Base-by-base conservation (phyloP, 805 yeast genomes). In the Starmerella scarabaei region DNA sequence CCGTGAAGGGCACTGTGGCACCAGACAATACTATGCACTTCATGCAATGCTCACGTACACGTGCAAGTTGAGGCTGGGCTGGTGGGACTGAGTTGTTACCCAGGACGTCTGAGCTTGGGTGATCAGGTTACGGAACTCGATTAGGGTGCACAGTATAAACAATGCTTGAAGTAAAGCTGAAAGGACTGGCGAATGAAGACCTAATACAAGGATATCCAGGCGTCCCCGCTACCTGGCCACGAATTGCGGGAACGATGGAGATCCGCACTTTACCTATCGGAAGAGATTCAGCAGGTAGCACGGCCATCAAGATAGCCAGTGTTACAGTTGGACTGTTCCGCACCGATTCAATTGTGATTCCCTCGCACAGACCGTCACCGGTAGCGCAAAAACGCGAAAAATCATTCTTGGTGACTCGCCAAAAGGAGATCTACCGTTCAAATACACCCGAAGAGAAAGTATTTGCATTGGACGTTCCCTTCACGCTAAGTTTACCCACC, bases 1-100 rank as follows among this genome's bases (percentile, higher is more conserved):
- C 61, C 9, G 68, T 66, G 55, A 88, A 88, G 0, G 93, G 79
- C 17, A 80, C 86, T 0, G 96, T 86, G 2, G 95, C 96, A 1
- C 97, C 97, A 3, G 93, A 80, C 0, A 93, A 78, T 4, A 86
- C 77, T 26, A 86, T 50, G 28, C 53, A 44, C 29, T 29, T 40
- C 55, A 49, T 51, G 12, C 9, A 21, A 19, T 6, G 12, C 21
- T 5, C 34, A 14, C 30, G n/a, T n/a, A 24, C 14, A 18, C 12
- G 9, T 16, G 5, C 18, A 18, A 6, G 20, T 12, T 16, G 20
- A 7, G 17, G 20, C 9, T 16, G 19, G 8, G 19, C 20, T 30
- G 19, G 33, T 17, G 11, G 11, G 11, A 11, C 26, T 23, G 7
- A 23, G 11, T 23, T 23, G 26, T 11, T 23, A 11, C 7, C 11